Conservation (phyloP, 441 rosid species). For the Brassica hybrid region DNA sequence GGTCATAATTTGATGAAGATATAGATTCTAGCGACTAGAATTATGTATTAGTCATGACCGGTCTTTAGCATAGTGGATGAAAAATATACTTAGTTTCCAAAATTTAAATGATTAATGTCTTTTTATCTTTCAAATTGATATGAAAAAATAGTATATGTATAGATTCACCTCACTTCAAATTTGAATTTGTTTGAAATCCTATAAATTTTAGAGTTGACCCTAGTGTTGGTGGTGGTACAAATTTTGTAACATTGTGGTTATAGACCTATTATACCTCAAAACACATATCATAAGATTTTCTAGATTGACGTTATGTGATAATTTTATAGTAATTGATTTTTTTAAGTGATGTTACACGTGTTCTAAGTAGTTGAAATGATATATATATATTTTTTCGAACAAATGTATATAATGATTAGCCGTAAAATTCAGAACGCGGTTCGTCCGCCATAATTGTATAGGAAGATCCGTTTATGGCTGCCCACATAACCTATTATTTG, state of each 20-base stretch:
- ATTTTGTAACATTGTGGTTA: background rate
- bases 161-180: background rate
- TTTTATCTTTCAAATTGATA: background rate
- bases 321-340: background rate
- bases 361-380: background rate
- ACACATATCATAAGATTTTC: background rate
- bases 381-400: too few relatives aligned
- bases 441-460: background rate
- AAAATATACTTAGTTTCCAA: background rate
- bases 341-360: background rate
- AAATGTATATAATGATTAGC: background rate
- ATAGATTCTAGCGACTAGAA: background rate
- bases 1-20: background rate
- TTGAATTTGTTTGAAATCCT: background rate
- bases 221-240: background rate
- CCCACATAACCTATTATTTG: background rate
- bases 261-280: background rate
- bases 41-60: background rate
- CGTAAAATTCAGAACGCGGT: slow-evolving; percentile 4
- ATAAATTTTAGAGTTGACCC: background rate
- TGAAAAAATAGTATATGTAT: background rate
- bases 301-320: background rate
- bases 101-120: background rate
- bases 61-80: too few relatives aligned
- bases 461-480: background rate